A percentile compares a stretch with the other conserved stretches of the same genome.
Evolutionary conservation across 75 land plant genomes (phyloP).

Genomic region (Sequoiadendron giganteum): DNA sequence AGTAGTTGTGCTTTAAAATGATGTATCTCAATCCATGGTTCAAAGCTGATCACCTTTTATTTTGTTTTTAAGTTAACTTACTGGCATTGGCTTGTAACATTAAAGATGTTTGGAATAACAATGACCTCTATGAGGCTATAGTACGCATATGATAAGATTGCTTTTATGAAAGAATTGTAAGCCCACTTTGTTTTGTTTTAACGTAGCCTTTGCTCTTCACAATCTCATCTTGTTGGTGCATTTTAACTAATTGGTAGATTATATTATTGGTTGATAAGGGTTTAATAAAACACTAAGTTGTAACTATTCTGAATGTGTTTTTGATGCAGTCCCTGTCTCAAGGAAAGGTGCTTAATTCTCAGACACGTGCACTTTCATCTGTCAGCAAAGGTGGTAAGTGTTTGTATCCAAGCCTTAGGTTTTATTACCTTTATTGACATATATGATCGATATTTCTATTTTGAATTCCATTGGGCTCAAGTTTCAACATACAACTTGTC

Average conservation of each 20-base stretch:
- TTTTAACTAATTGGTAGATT: background rate
- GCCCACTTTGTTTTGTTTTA: background rate
- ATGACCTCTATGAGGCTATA: background rate
- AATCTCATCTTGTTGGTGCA: background rate
- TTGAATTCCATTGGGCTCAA: background rate
- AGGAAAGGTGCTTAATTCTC: background rate
- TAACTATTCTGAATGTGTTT: background rate
- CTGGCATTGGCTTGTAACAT: background rate
- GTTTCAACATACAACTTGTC: conserved; percentile 1
- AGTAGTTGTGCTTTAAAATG: background rate
- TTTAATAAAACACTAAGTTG: background rate
- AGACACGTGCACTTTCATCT: conserved; percentile 3
- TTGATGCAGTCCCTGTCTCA: background rate
- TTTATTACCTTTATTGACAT: background rate
- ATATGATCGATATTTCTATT: background rate
- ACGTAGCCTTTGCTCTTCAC: background rate
- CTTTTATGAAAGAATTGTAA: background rate
- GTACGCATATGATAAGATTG: background rate
- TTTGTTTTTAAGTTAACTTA: background rate
- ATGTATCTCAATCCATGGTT: background rate
- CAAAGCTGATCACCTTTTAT: background rate
- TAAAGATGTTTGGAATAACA: background rate
- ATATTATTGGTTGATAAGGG: background rate
- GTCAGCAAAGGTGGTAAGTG: conserved; percentile 8
- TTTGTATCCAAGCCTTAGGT: background rate